A percentile compares a stretch with the other conserved stretches of the same genome.
phyloP scores from a whole-genome alignment of 306 rosid species.

The Ormosia semicastrata region DNA sequence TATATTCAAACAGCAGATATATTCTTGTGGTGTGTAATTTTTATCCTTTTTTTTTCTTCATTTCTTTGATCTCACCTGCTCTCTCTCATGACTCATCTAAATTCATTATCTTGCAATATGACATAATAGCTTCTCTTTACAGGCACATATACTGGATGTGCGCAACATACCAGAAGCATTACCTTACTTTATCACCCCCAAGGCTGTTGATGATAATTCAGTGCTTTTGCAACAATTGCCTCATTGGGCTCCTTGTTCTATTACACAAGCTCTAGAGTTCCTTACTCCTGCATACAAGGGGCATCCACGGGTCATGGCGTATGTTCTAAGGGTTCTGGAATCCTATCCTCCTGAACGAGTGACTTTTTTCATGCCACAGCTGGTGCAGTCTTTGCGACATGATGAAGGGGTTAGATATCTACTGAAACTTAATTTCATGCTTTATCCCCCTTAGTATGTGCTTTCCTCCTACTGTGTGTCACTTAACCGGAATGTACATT shows the following conservation, averaged over 20 bases:
- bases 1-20: neutral
- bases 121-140: slow-evolving; percentile 33
- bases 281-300: slow-evolving; percentile 95
- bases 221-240: slow-evolving; percentile 92
- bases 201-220: slow-evolving; percentile 90
- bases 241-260: slow-evolving; percentile 99
- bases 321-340: slow-evolving; percentile 91
- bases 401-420: slow-evolving; percentile 83
- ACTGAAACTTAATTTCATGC: slow-evolving; percentile 18
- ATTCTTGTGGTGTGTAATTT: neutral
- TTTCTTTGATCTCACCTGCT: slow-evolving; percentile 1
- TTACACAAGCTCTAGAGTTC: slow-evolving; percentile 95
- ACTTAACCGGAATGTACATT: neutral
- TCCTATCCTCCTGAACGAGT: slow-evolving; percentile 95
- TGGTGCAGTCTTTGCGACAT: slow-evolving; percentile 92
- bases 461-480: slow-evolving; percentile 13
- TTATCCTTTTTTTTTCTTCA: neutral
- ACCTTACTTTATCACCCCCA: slow-evolving; percentile 93
- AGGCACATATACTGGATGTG: slow-evolving; percentile 80
- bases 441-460: slow-evolving; percentile 6
- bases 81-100: neutral
- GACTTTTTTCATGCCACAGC: slow-evolving; percentile 97
- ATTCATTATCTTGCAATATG: slow-evolving; percentile 25
- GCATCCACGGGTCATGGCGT: slow-evolving; percentile 98
- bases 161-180: slow-evolving; percentile 93